phyloP scores from a whole-genome alignment of 345 rosid genomes.

The Cardamine chenopodiifolia region DNA sequence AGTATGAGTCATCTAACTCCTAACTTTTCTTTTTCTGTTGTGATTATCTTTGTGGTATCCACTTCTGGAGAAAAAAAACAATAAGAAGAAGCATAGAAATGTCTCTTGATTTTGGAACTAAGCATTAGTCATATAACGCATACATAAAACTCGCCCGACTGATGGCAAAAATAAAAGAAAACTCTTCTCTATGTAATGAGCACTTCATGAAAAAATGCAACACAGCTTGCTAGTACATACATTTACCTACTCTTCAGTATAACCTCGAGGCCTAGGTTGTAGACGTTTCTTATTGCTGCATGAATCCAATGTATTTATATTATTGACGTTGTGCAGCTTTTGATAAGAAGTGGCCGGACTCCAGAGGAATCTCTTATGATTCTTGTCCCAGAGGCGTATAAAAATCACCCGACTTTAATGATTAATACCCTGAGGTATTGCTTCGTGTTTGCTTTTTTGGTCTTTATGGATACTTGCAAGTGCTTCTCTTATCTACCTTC shows the following conservation, averaged over 20 bases:
- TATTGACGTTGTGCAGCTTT: constrained; percentile 55
- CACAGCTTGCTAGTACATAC: not conserved
- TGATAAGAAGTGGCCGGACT: constrained; percentile 92
- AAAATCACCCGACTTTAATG: constrained; percentile 85
- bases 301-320: constrained; percentile 16
- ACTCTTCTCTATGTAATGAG: not conserved
- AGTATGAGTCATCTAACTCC: constrained; percentile 51
- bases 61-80: not conserved
- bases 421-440: constrained; percentile 93
- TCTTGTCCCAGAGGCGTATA: constrained; percentile 99
- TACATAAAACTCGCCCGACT: not conserved
- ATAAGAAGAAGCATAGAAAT: constrained; percentile 4
- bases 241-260: not conserved
- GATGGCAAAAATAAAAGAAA: not conserved
- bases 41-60: constrained; percentile 23
- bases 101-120: constrained; percentile 21
- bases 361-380: constrained; percentile 96
- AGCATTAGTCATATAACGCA: constrained; percentile 20
- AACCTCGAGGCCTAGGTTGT: constrained; percentile 1
- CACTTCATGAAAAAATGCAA: not conserved
- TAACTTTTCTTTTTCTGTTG: constrained; percentile 18
- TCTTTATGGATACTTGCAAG: constrained; percentile 21
- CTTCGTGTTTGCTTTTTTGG: constrained; percentile 8
- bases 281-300: constrained; percentile 8
- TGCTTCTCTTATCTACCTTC: constrained; percentile 24